Base-by-base conservation (phyloP, 108 stramenopile species). In the Cyclotella cryptica region DNA sequence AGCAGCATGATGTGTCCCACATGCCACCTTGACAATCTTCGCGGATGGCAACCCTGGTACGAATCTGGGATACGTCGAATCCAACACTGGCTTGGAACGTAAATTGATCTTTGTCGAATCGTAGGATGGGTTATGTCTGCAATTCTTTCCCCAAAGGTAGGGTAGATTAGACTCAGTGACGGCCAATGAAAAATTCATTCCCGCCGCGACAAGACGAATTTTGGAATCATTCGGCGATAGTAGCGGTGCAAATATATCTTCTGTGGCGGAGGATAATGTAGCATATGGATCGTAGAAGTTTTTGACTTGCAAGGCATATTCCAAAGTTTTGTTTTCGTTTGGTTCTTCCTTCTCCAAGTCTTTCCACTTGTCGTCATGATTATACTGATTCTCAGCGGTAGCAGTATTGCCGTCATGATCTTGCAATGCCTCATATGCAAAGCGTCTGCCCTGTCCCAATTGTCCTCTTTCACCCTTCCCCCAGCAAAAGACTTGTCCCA, bases 401-500 rank as follows among this genome's bases (percentile, higher is more conserved):
- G 19, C 46, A 78, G 47, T 42, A 77, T 84, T 28, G 71, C 19
- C 22, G 63, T 64, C 17, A 43, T 27, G 21, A n/a, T 73, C 65
- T 27, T 68, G 53, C 26, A 80, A 71, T 29, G 89, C 92, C 35
- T 95, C 78, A 62, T 93, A 88, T 0, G 90, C 91, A 51, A 91
- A 83, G 53, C 79, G 67, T 47, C 84, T 67, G 11, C 85, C 84
- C 63, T 84, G 78, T 27, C 95, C 96, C 45, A 97, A 71, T 73
- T 97, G 96, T 19, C 96, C 95, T 39, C 95, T 74, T 58, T 87
- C 78, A 14, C 87, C 94, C 63, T 97, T 97, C 0, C 96, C 96
- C 93, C 93, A 97, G 57, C 85, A 85, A 69, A 85, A 97, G 10
- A 94, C 81, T 46, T 84, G 77, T 24, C 96, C 96, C 35, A 78